A percentile compares a stretch with the other conserved stretches of the same genome.
These are phyloP conservation scores for Annulohypoxylon nitens DNA, from an alignment of 495 filamentous ascomycete species.

Conservation along the genomic window DNA sequence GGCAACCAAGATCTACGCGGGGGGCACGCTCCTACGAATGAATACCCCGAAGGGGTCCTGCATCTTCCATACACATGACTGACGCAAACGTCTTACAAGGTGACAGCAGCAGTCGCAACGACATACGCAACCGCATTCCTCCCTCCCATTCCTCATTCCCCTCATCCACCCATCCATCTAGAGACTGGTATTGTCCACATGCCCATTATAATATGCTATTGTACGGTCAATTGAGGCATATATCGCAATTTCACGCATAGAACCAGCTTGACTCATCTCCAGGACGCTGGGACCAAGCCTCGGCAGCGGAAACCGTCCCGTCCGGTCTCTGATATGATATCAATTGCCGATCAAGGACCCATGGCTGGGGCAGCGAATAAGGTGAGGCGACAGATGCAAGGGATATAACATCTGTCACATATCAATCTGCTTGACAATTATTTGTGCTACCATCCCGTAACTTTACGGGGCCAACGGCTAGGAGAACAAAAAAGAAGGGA, in stretches of 20 bases:
- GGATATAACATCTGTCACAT: constrained; percentile 49
- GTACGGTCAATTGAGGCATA: constrained; percentile 15
- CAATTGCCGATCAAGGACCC: constrained; percentile 49
- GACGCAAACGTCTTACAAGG: constrained; percentile 47
- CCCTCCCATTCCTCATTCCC: constrained; percentile 13
- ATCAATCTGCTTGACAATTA: constrained; percentile 45
- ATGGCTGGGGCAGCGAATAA: constrained; percentile 49
- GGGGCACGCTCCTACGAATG: constrained; percentile 42
- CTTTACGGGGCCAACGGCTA: constrained; percentile 31
- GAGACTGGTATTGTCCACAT: constrained; percentile 14
- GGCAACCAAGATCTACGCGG: constrained; percentile 50
- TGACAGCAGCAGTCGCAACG: constrained; percentile 38
- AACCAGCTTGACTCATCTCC: constrained; percentile 38
- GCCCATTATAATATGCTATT: constrained; percentile 7
- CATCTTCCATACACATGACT: constrained; percentile 49
- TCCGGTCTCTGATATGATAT: constrained; percentile 41
- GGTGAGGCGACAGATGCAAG: constrained; percentile 41
- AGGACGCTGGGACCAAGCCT: constrained; percentile 33
- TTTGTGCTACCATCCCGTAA: constrained; percentile 43
- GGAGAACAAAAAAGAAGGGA: constrained; percentile 14
- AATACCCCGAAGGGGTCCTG: constrained; percentile 45
- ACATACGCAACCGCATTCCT: constrained; percentile 41
- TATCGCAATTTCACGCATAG: constrained; percentile 33
- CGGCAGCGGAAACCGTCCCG: constrained; percentile 43
- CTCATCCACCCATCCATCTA: constrained; percentile 15